These are phyloP conservation scores for Capsicum pubescens DNA, from an alignment of 257 asterid species.

Conservation along the genomic window DNA sequence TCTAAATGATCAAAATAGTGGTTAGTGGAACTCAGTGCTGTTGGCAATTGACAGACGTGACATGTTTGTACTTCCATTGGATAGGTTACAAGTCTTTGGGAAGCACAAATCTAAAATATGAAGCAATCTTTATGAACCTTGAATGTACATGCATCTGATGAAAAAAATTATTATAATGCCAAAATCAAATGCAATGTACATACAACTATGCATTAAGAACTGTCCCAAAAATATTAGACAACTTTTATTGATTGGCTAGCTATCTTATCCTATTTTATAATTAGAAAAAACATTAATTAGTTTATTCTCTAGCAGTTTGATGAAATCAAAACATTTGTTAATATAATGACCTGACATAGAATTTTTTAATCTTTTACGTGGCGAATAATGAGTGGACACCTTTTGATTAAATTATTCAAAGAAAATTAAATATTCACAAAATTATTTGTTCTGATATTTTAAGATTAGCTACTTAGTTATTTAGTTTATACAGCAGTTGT, in stretches of 20 bases:
- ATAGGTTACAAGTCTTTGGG: background rate
- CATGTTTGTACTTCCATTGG: conserved; percentile 10
- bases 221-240: conserved; percentile 26
- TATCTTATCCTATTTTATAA: background rate
- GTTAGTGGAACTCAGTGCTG: background rate
- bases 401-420: background rate
- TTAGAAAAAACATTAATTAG: background rate
- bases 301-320: background rate
- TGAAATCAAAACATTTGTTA: conserved; percentile 13
- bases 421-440: background rate
- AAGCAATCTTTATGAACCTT: conserved; percentile 9
- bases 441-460: conserved; percentile 1
- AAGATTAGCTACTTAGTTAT: conserved; percentile 4
- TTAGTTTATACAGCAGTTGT: background rate
- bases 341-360: background rate
- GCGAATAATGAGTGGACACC: background rate
- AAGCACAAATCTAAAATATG: background rate
- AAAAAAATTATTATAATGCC: background rate
- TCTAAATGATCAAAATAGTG: conserved; percentile 3
- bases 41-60: background rate
- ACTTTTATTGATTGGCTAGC: background rate
- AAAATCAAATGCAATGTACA: conserved; percentile 26
- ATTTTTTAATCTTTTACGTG: background rate
- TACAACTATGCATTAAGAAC: conserved; percentile 23
- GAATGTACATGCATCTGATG: conserved; percentile 1